Evolutionary conservation across 352 stramenopile species (phyloP).

Genomic region (Pythium coloratum): DNA sequence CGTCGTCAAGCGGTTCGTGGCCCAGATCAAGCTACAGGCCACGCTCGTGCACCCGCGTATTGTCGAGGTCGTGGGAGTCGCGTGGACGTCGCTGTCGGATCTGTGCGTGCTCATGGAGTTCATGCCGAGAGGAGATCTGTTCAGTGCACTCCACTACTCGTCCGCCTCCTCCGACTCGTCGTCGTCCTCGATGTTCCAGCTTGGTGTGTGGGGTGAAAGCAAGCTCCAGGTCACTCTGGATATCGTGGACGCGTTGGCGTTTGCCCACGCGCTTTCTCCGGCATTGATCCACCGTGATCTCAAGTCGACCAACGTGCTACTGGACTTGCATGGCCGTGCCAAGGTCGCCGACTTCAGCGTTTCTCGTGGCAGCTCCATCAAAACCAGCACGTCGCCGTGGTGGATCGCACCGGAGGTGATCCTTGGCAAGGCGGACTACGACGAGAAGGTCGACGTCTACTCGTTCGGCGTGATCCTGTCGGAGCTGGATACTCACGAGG

Average conservation of each 20-base stretch:
- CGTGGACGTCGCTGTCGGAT: constrained; percentile 15
- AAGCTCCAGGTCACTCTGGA: constrained; percentile 22
- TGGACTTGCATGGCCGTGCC: constrained; percentile 7
- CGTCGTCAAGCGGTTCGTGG: constrained; percentile 3
- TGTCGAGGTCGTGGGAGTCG: constrained; percentile 14
- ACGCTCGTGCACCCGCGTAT: constrained; percentile 12
- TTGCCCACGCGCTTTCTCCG: constrained; percentile 10
- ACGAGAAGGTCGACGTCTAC: constrained; percentile 20
- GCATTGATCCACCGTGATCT: constrained; percentile 15
- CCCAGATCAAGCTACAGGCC: constrained; percentile 16
- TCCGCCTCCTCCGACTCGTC: constrained; percentile 5
- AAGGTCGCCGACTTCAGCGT: constrained; percentile 14
- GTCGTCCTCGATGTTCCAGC: constrained; percentile 9
- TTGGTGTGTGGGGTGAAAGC: constrained; percentile 15
- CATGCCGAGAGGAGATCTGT: constrained; percentile 19
- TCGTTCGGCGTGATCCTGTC: constrained; percentile 4
- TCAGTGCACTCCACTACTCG: constrained; percentile 14
- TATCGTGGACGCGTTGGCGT: constrained; percentile 10
- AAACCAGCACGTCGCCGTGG: neutral
- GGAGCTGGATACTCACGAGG: constrained; percentile 4
- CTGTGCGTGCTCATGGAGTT: constrained; percentile 20
- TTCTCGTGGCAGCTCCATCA: neutral
- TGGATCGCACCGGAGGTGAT: constrained; percentile 19
- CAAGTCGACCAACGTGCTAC: constrained; percentile 17
- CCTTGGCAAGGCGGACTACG: neutral